Evolutionary conservation across 2,329 filamentous ascomycete species (phyloP).

Genomic region (Cytospora piceae): DNA sequence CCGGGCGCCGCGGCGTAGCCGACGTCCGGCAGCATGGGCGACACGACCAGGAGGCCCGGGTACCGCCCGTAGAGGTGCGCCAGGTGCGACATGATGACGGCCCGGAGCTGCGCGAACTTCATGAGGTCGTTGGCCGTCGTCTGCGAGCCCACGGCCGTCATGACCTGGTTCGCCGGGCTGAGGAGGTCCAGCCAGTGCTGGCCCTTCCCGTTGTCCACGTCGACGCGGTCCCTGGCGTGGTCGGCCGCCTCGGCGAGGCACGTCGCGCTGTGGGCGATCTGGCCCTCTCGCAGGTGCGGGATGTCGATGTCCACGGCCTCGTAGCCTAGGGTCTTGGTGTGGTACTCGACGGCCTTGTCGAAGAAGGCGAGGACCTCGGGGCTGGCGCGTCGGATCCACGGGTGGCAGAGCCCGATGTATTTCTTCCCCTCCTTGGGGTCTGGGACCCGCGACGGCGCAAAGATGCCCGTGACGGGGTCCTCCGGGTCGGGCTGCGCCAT

Average conservation of each 20-base stretch:
- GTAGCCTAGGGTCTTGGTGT: slow-evolving; percentile 54
- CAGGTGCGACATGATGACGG: slow-evolving; percentile 78
- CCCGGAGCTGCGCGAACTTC: slow-evolving; percentile 72
- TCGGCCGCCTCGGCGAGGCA: slow-evolving; percentile 74
- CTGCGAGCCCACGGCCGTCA: slow-evolving; percentile 66
- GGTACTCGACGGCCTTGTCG: slow-evolving; percentile 63
- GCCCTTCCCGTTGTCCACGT: slow-evolving; percentile 41
- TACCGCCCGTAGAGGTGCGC: slow-evolving; percentile 70
- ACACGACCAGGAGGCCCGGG: slow-evolving; percentile 77
- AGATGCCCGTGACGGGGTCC: slow-evolving; percentile 63
- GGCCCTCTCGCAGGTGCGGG: slow-evolving; percentile 70
- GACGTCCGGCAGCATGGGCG: slow-evolving; percentile 74
- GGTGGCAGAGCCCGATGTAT: slow-evolving; percentile 69
- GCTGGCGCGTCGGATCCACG: slow-evolving; percentile 73
- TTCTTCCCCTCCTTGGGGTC: slow-evolving; percentile 51
- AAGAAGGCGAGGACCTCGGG: slow-evolving; percentile 65
- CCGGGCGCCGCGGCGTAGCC: slow-evolving; percentile 69
- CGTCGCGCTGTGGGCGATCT: slow-evolving; percentile 75
- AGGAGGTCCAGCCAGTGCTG: slow-evolving; percentile 58
- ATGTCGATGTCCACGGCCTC: slow-evolving; percentile 63
- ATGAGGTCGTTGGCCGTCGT: slow-evolving; percentile 72
- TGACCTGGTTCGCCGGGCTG: slow-evolving; percentile 69
- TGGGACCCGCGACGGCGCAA: slow-evolving; percentile 58
- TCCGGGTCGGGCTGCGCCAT: slow-evolving; percentile 74
- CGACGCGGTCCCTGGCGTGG: slow-evolving; percentile 42